Evolutionary conservation across 75 land plant species (phyloP).

Genomic region (Ceratopteris richardii): DNA sequence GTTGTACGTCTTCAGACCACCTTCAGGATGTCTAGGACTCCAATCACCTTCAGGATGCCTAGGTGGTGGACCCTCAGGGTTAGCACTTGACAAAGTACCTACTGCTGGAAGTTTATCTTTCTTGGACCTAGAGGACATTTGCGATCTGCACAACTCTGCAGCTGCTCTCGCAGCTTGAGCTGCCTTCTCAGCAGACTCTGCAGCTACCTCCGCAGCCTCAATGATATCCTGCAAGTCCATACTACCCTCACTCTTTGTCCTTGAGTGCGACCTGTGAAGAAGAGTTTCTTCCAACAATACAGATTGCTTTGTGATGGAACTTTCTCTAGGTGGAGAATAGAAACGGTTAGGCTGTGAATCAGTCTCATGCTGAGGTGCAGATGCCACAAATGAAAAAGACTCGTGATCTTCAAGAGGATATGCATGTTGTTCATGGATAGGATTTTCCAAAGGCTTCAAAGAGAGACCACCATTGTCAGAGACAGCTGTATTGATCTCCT

Average conservation of each 20-base stretch:
- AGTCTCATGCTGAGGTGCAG: conserved; percentile 37
- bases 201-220: conserved; percentile 58
- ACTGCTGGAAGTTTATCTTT: neutral
- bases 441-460: neutral
- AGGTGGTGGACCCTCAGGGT: too few species aligned
- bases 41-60: too few species aligned
- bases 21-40: neutral
- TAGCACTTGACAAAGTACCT: too few species aligned
- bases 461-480: neutral
- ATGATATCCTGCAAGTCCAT: conserved; percentile 43
- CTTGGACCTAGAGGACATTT: conserved; percentile 14
- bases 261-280: neutral
- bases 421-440: neutral
- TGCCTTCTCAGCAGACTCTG: conserved; percentile 72
- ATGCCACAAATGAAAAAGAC: conserved; percentile 10
- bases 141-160: conserved; percentile 49
- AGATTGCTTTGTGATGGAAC: conserved; percentile 6
- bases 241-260: conserved; percentile 18
- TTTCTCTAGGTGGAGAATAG: conserved; percentile 1
- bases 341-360: conserved; percentile 12
- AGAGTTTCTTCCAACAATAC: conserved; percentile 11
- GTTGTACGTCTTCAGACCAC: too few species aligned
- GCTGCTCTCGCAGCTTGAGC: conserved; percentile 71
- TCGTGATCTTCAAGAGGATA: neutral
- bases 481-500: neutral